These are phyloP conservation scores for Pythium dissimile DNA, from an alignment of 352 stramenopile species.

Conservation along the genomic window DNA sequence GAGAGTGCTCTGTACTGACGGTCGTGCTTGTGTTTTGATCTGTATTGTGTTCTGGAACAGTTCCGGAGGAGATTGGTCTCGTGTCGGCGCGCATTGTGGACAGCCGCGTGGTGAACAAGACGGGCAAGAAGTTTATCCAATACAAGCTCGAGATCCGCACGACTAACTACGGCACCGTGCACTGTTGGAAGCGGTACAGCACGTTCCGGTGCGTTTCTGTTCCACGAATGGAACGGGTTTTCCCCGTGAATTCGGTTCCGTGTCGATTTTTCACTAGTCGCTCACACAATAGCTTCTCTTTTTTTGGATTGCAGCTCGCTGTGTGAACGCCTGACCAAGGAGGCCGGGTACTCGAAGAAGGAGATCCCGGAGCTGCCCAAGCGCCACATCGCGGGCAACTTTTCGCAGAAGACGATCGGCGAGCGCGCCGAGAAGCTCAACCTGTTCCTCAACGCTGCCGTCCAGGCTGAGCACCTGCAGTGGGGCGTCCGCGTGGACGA, in stretches of 20 bases:
- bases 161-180: conserved; percentile 85
- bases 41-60: conserved; percentile 24
- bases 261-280: too few relatives aligned
- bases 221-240: neutral
- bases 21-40: neutral
- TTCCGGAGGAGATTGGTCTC: conserved; percentile 79
- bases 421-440: conserved; percentile 87
- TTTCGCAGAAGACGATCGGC: conserved; percentile 74
- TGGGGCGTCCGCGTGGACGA: conserved; percentile 88
- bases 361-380: conserved; percentile 84
- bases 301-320: conserved; percentile 40
- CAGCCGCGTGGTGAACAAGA: conserved; percentile 79
- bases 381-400: conserved; percentile 83
- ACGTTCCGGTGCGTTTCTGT: conserved; percentile 66
- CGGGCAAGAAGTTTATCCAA: conserved; percentile 87
- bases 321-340: conserved; percentile 84
- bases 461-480: conserved; percentile 79
- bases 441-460: conserved; percentile 69
- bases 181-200: conserved; percentile 87
- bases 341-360: conserved; percentile 75
- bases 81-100: conserved; percentile 82
- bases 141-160: conserved; percentile 89
- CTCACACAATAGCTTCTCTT: neutral
- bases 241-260: neutral
- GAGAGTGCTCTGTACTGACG: conserved; percentile 17